phyloP scores from a whole-genome alignment of 2,329 filamentous ascomycete genomes.

The Pseudogymnoascus sp. region DNA sequence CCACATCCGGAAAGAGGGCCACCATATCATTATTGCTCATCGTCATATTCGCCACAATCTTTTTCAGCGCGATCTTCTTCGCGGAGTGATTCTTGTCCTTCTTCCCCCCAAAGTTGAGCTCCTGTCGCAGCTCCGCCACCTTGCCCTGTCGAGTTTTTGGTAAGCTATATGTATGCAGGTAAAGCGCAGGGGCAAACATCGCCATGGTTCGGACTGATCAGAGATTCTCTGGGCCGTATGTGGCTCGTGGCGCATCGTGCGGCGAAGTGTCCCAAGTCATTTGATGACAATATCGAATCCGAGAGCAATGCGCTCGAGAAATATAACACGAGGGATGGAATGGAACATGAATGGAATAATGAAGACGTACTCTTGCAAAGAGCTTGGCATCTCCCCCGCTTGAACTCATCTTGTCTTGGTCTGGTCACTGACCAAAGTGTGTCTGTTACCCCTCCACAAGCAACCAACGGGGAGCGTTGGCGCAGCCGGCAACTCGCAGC shows the following conservation, averaged over 20 bases:
- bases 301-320: neutral
- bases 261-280: slow-evolving; percentile 6
- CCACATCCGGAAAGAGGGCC: slow-evolving; percentile 88
- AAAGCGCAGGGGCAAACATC: slow-evolving; percentile 28
- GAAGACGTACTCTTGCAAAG: slow-evolving; percentile 80
- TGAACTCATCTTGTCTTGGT: slow-evolving; percentile 26
- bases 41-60: slow-evolving; percentile 99
- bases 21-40: slow-evolving; percentile 99
- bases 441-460: slow-evolving; percentile 23
- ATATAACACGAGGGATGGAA: slow-evolving; percentile 1
- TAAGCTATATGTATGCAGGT: slow-evolving; percentile 19
- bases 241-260: slow-evolving; percentile 14
- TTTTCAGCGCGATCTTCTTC: slow-evolving; percentile 98
- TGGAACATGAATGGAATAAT: slow-evolving; percentile 17
- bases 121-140: slow-evolving; percentile 90
- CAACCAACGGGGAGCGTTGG: slow-evolving; percentile 9
- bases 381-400: slow-evolving; percentile 95
- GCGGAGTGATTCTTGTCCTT: slow-evolving; percentile 94
- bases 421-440: slow-evolving; percentile 8
- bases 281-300: slow-evolving; percentile 5
- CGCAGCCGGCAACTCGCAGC: slow-evolving; percentile 1
- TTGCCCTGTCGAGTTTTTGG: slow-evolving; percentile 68
- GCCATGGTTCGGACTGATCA: slow-evolving; percentile 10
- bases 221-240: slow-evolving; percentile 14
- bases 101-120: slow-evolving; percentile 88